Base-by-base conservation (phyloP, 768 basidiomycete species). In the Auriculariales sp. region DNA sequence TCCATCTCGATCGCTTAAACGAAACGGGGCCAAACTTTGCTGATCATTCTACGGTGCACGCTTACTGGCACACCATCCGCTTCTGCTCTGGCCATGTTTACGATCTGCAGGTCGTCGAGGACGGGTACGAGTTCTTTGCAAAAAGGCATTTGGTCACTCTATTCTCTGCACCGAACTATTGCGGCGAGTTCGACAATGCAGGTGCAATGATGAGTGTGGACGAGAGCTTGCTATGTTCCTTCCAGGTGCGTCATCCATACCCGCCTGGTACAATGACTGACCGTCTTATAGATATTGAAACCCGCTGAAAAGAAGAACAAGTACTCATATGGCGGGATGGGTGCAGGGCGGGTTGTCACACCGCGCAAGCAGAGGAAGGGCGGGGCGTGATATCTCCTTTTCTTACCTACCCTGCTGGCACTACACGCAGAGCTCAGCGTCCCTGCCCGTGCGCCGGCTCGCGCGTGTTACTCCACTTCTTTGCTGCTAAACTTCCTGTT, bases 181-280 rank as follows among this genome's bases (percentile, higher is more conserved):
- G 85, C 58, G 86, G 90, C 55, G 87, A 98, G 70, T 99, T 99
- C 60, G 94, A 99, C 66, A 99, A 99, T 65, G 93, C 94, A 3
- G 94, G 94, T 30, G 94, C 94, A 30, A 99, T 99, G 94, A 99
- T 98, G 94, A 92, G 88, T 59, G 94, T 99, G 34, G 94, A 97
- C 59, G 94, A 97, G 68, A 95, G 94, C 7, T 65, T 98, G 56
- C 65, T 98, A 56, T 97, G 94, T 69, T 97, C 93, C 4, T 97
- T 98, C 89, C 94, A 97, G 69, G 92, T 93, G 55, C 53, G 73
- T 32, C 31, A 9, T 32, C 31, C 31, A 32, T 7, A 9, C 31
- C 7, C 31, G 31, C 31, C 15, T 32, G 9, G 15, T 32, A 32
- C 15, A 7, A 32, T 15, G 31, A 9, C 9, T 7, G 9, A 7